Percentiles rank a stretch among this genome's conserved stretches.
These are phyloP conservation scores for Magnolia officinalis DNA, from an alignment of 164 flowering plant species.

Conservation along the genomic window DNA sequence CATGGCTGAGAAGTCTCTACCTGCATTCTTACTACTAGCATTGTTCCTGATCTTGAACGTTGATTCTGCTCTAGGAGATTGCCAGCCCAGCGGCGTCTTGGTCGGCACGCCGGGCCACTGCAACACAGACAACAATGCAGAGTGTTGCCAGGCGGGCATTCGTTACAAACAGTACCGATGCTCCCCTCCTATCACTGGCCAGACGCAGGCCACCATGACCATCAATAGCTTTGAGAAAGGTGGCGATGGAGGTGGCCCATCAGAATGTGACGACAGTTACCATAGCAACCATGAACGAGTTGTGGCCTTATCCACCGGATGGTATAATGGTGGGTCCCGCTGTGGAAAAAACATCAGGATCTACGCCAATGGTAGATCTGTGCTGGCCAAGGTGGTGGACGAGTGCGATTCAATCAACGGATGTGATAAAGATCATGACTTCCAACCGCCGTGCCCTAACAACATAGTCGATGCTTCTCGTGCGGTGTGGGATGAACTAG, in stretches of 20 bases:
- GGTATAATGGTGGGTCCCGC: constrained; percentile 3
- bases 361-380: constrained; percentile 1
- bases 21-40: background rate
- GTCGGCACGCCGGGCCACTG: background rate
- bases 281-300: background rate
- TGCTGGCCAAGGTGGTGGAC: constrained; percentile 6
- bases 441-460: constrained; percentile 5
- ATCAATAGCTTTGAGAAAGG: constrained; percentile 18
- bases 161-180: constrained; percentile 10
- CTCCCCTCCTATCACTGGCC: constrained; percentile 15
- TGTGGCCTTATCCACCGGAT: constrained; percentile 8
- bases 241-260: constrained; percentile 26
- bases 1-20: background rate
- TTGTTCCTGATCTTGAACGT: background rate
- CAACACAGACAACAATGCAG: background rate
- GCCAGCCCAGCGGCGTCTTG: background rate
- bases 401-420: constrained; percentile 8
- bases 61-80: background rate
- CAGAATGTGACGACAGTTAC: constrained; percentile 20
- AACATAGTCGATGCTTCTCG: constrained; percentile 7
- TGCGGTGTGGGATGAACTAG: constrained; percentile 5
- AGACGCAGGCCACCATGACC: constrained; percentile 13
- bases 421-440: constrained; percentile 4
- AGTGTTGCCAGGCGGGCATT: constrained; percentile 7
- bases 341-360: background rate